Base-by-base conservation (phyloP, 345 rosid species). In the Pistacia atlantica region DNA sequence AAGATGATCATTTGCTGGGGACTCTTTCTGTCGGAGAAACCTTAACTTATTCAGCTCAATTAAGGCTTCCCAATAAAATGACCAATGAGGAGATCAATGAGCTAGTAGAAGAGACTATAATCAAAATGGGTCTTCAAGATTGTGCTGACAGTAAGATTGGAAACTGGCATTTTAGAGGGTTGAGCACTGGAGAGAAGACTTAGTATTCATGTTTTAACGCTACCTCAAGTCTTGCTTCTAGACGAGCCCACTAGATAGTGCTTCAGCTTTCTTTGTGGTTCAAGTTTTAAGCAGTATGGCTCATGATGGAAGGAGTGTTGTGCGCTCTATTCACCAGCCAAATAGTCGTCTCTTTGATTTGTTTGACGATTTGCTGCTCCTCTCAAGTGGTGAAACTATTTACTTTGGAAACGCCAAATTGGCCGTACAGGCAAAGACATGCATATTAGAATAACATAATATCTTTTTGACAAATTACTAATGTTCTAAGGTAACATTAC, bases 291-390 rank as follows among this genome's bases (percentile, higher is more conserved):
- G 72, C n/a, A 67, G 55, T 12, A 77, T 79, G 25, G 86, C 83
- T 18, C 75, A 25, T 4, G 83, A 79, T 13, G 79, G 82, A 7
- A 83, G 80, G 74, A 83, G 78, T 11, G 87, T 87, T 28, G 66
- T 89, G 11, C 86, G 83, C 51, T 82, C 90, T 2, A 70, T 89
- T 71, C 93, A 89, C 54, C 91, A 89, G 78, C 91, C 90, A 0
- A 89, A 89, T 69, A 79, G 86, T 46, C 83, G 84, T 22, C 74
- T 86, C 48, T 87, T 84, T 45, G 74, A 83, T 45, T 73, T 86
- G 49, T 86, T 87, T 69, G 83, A 84, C 65, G 80, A 71, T 70
- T 75, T 89, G 69, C 76, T 83, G 65, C 79, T 89, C 45, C 82
- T 86, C 8, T 89, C 90, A 4, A 61, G 57, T 22, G 93, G 90